Evolutionary conservation across 805 yeast genomes (phyloP), one percentile per base, ranked within the genome.

Genomic region (Starmerella vaccinii): DNA sequence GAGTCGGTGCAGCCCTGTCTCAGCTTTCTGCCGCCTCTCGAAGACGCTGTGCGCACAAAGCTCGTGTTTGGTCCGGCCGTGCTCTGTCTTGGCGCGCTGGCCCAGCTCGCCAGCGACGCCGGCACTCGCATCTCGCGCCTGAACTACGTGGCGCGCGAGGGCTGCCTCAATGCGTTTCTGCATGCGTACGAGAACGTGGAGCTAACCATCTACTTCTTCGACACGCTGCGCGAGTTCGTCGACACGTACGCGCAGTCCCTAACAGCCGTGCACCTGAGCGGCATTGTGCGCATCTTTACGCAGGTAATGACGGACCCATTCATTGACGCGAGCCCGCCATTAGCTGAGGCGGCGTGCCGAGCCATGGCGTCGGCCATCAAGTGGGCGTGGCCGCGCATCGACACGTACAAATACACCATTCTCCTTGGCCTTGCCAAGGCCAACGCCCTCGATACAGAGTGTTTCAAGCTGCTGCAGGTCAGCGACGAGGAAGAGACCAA

Each of bases 81-180:
- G n/a, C 66, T 64, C 2, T 76, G 75, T 39, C 72, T 65, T 52
- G 68, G 68, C 49, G 72, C 66, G 44, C 71, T 70, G 4, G 76
- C 64, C n/a, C n/a, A 39, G 23, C 29, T 32, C 4, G 26, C 45
- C 5, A n/a, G 5, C 10, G 23, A 9, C 30, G 15, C 8, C 19
- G 21, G 18, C n/a, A 22, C 15, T n/a, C 27, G 24, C 42, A 15
- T 43, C 26, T 10, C 30, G 16, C 33, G 56, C 13, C 27, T 57
- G 32, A 52, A 63, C 44, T 47, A 35, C 26, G 39, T 64, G 8
- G 53, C 66, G 34, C 43, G 61, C n/a, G 57, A 58, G 18, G 68
- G 67, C 12, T 49, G 59, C 3, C 29, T 66, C 16, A 51, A 55
- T 19, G 60, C 63, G 2, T 50, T 64, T 34, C 21, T 52, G n/a